A percentile compares a stretch with the other conserved stretches of the same genome.
Conservation (phyloP, 345 rosid genomes). For the Cardamine occulta region DNA sequence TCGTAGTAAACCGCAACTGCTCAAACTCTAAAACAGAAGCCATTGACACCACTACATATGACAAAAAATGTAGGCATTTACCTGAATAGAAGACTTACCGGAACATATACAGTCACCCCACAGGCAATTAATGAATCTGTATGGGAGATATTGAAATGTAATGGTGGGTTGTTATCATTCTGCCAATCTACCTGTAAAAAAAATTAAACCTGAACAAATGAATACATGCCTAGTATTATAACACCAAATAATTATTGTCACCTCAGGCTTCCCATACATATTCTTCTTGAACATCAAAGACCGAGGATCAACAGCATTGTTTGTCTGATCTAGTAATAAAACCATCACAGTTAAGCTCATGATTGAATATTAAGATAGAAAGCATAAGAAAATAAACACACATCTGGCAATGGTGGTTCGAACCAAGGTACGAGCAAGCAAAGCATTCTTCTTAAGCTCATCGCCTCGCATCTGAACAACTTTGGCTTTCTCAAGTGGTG, state of each 20-base stretch:
- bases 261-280: slow-evolving; percentile 94
- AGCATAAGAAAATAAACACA: slow-evolving; percentile 34
- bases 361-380: background rate
- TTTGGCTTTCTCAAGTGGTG: slow-evolving; percentile 70
- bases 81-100: slow-evolving; percentile 46
- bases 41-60: background rate
- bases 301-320: slow-evolving; percentile 56
- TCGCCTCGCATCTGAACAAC: slow-evolving; percentile 59
- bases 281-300: slow-evolving; percentile 78
- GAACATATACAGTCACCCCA: slow-evolving; percentile 69
- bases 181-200: slow-evolving; percentile 67
- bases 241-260: slow-evolving; percentile 38
- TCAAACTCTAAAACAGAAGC: slow-evolving; percentile 21
- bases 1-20: slow-evolving; percentile 19
- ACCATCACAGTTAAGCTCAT: slow-evolving; percentile 8
- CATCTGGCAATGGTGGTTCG: slow-evolving; percentile 94
- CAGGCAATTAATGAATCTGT: slow-evolving; percentile 83
- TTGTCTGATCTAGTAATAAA: slow-evolving; percentile 59
- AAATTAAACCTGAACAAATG: background rate
- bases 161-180: slow-evolving; percentile 42
- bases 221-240: background rate
- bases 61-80: background rate
- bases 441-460: slow-evolving; percentile 68
- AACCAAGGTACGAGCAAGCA: slow-evolving; percentile 82
- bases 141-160: slow-evolving; percentile 89